A percentile compares a stretch with the other conserved stretches of the same genome.
These are phyloP conservation scores for Phytophthora cryptogea DNA, from an alignment of 352 stramenopile genomes.

Conservation along the genomic window DNA sequence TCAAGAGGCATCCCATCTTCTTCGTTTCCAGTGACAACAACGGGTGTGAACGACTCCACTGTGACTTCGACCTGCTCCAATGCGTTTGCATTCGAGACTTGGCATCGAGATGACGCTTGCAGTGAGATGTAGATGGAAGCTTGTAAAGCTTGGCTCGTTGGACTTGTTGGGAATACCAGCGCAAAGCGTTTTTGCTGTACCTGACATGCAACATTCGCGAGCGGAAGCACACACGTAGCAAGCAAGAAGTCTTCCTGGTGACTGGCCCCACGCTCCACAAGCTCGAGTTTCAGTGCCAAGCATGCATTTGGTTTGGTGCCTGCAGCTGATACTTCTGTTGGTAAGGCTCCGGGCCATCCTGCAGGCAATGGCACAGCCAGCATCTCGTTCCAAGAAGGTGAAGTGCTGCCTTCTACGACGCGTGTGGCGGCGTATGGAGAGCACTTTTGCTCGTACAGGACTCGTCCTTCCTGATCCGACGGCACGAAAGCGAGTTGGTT, in stretches of 20 bases:
- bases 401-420: slow-evolving; percentile 44
- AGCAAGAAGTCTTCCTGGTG: slow-evolving; percentile 71
- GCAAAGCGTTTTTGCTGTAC: slow-evolving; percentile 34
- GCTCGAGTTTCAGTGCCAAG: slow-evolving; percentile 49
- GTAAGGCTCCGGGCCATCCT: slow-evolving; percentile 33
- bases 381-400: slow-evolving; percentile 70
- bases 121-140: slow-evolving; percentile 29
- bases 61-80: slow-evolving; percentile 29
- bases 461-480: slow-evolving; percentile 4
- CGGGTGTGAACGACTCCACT: slow-evolving; percentile 32
- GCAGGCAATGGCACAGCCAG: slow-evolving; percentile 56
- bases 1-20: slow-evolving; percentile 19
- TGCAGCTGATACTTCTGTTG: neutral
- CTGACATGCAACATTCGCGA: slow-evolving; percentile 26
- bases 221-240: slow-evolving; percentile 33
- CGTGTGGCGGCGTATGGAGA: slow-evolving; percentile 73
- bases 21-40: slow-evolving; percentile 32
- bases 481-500: neutral
- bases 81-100: neutral
- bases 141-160: neutral
- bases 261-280: slow-evolving; percentile 61
- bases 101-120: slow-evolving; percentile 10
- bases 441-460: slow-evolving; percentile 51
- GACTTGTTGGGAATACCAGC: slow-evolving; percentile 27
- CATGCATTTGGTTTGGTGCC: neutral